These are phyloP conservation scores for Citrus inodora DNA, from an alignment of 345 rosid species.

Conservation along the genomic window DNA sequence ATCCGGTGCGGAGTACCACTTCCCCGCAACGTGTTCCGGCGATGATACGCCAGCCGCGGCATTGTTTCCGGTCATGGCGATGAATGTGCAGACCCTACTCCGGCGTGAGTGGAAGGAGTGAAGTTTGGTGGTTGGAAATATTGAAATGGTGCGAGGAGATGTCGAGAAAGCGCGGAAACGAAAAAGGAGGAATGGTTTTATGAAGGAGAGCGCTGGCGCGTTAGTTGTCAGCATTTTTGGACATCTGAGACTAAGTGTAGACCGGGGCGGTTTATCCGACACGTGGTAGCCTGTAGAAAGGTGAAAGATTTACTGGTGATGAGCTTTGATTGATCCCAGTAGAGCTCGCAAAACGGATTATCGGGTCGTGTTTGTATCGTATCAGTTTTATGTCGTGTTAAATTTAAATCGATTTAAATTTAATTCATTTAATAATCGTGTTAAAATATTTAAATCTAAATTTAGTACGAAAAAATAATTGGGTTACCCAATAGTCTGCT, in stretches of 20 bases:
- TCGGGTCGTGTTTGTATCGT: too few species aligned
- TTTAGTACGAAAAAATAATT: too few species aligned
- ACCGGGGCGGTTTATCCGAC: not conserved
- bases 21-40: conserved; percentile 49
- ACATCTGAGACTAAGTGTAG: not conserved
- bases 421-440: too few species aligned
- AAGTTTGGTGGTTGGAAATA: not conserved
- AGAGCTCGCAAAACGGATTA: too few species aligned
- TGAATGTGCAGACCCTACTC: conserved; percentile 11
- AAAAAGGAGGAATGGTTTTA: conserved; percentile 13
- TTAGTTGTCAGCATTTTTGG: conserved; percentile 30
- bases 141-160: conserved; percentile 14
- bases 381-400: too few species aligned
- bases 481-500: too few species aligned
- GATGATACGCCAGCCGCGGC: conserved; percentile 14
- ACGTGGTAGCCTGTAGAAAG: not conserved
- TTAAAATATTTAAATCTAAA: too few species aligned
- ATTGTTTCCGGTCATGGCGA: conserved; percentile 35
- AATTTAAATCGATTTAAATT: too few species aligned
- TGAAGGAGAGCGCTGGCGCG: conserved; percentile 21
- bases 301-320: not conserved
- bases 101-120: conserved; percentile 15
- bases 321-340: too few species aligned
- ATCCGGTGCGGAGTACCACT: conserved; percentile 78
- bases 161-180: not conserved